Conservation (phyloP, 495 filamentous ascomycete genomes). For the Penicillium lividum region DNA sequence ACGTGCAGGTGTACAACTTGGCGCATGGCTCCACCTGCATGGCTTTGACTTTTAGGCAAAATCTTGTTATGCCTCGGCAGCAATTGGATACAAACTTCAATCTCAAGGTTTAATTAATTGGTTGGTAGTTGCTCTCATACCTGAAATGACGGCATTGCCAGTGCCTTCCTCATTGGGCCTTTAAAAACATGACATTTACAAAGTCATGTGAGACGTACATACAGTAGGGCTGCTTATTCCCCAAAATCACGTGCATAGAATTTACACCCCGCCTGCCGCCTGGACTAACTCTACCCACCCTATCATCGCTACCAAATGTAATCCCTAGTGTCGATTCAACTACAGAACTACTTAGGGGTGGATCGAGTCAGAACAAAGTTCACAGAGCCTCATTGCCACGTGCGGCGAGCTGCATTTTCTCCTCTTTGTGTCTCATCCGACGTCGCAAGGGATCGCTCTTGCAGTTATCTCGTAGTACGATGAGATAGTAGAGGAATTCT, state of each 20-base stretch:
- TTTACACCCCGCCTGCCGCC: neutral
- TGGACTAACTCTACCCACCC: neutral
- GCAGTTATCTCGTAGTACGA: neutral
- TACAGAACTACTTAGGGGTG: no score
- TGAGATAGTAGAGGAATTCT: no score
- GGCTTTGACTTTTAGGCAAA: neutral
- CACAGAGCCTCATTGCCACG: no score
- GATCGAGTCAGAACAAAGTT: no score
- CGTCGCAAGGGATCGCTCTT: neutral
- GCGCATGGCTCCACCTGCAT: neutral
- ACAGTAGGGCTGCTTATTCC: neutral
- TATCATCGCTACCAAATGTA: neutral
- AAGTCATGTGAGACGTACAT: neutral
- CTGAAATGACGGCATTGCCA: no score
- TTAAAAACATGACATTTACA: no score
- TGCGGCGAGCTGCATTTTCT: neutral
- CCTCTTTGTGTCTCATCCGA: no score
- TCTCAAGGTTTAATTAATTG: neutral
- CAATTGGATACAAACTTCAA: neutral
- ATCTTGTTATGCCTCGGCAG: neutral
- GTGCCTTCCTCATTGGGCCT: no score
- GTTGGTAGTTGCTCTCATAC: no score
- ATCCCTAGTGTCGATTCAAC: no score
- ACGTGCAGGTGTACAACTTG: slow-evolving; percentile 1
- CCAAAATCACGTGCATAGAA: neutral